A percentile compares a stretch with the other conserved stretches of the same genome.
Evolutionary conservation across 768 basidiomycete species (phyloP).

Genomic region (Solioccasus polychromus): DNA sequence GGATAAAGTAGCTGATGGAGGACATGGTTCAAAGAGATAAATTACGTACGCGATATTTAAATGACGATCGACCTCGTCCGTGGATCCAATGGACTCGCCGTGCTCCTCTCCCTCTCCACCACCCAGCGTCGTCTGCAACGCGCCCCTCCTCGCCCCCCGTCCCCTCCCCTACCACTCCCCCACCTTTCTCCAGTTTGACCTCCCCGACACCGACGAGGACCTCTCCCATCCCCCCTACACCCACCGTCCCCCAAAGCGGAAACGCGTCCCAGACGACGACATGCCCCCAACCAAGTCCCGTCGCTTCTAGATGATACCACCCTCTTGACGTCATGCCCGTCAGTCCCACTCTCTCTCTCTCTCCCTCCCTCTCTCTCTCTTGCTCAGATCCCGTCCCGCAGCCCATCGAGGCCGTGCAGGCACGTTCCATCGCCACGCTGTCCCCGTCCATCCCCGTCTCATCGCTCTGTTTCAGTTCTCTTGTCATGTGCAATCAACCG

Average conservation of each 20-base stretch:
- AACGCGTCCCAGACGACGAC: slow-evolving; percentile 33
- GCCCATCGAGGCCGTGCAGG: slow-evolving; percentile 74
- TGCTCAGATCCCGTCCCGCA: slow-evolving; percentile 32
- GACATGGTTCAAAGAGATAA: slow-evolving; percentile 4
- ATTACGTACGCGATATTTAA: slow-evolving; percentile 10
- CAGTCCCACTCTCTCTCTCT: background rate
- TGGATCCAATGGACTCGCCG: slow-evolving; percentile 22
- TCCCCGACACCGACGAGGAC: slow-evolving; percentile 67
- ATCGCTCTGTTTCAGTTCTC: slow-evolving; percentile 41
- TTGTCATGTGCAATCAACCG: slow-evolving; percentile 59
- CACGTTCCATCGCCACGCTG: slow-evolving; percentile 21
- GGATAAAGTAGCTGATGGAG: slow-evolving; percentile 51
- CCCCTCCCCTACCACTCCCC: slow-evolving; percentile 71
- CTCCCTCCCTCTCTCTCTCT: slow-evolving; percentile 1
- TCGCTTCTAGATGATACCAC: slow-evolving; percentile 23
- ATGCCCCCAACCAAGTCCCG: slow-evolving; percentile 21
- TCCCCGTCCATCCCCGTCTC: slow-evolving; percentile 3
- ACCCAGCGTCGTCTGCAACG: slow-evolving; percentile 57
- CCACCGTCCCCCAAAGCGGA: slow-evolving; percentile 52
- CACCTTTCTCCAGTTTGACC: slow-evolving; percentile 64
- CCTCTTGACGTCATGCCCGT: slow-evolving; percentile 8
- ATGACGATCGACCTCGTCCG: too few relatives aligned
- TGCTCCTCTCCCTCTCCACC: slow-evolving; percentile 28
- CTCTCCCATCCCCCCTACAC: slow-evolving; percentile 69
- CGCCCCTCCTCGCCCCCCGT: slow-evolving; percentile 65